A percentile compares a stretch with the other conserved stretches of the same genome.
These are phyloP conservation scores for Grifola frondosa DNA, from an alignment of 1,284 basidiomycete species.

Conservation along the genomic window DNA sequence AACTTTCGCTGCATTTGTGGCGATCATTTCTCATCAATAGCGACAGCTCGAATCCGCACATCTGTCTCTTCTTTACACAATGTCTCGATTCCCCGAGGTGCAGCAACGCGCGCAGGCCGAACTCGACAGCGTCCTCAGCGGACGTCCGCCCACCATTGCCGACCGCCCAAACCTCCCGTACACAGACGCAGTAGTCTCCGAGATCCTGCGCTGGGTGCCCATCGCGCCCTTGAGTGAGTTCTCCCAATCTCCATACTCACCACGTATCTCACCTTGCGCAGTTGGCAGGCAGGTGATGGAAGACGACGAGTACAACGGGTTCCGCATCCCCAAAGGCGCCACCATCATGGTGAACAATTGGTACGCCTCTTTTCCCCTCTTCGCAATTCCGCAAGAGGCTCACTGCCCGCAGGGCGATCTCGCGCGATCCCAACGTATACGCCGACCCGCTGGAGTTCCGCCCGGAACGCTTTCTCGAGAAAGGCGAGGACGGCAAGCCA, in stretches of 20 bases:
- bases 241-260: not conserved
- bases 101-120: constrained; percentile 35
- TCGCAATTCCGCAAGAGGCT: not conserved
- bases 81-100: constrained; percentile 32
- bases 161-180: constrained; percentile 34
- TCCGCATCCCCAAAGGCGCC: constrained; percentile 27
- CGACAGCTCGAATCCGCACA: constrained; percentile 20
- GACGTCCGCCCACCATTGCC: constrained; percentile 32
- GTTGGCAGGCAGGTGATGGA: constrained; percentile 23
- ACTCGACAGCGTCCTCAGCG: constrained; percentile 33
- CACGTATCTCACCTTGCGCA: not conserved
- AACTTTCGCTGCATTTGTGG: no score
- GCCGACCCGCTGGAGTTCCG: constrained; percentile 18
- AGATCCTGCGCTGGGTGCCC: constrained; percentile 36
- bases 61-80: constrained; percentile 26
- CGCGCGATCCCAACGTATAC: constrained; percentile 14
- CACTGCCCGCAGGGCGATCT: constrained; percentile 10
- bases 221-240: constrained; percentile 26
- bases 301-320: constrained; percentile 30
- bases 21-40: no score
- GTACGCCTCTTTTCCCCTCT: constrained; percentile 1
- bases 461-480: constrained; percentile 19
- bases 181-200: constrained; percentile 31
- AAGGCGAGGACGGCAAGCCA: constrained; percentile 11
- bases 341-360: constrained; percentile 28